Base-by-base conservation (phyloP, 2,329 filamentous ascomycete genomes). In the Nemania bipapillata region DNA sequence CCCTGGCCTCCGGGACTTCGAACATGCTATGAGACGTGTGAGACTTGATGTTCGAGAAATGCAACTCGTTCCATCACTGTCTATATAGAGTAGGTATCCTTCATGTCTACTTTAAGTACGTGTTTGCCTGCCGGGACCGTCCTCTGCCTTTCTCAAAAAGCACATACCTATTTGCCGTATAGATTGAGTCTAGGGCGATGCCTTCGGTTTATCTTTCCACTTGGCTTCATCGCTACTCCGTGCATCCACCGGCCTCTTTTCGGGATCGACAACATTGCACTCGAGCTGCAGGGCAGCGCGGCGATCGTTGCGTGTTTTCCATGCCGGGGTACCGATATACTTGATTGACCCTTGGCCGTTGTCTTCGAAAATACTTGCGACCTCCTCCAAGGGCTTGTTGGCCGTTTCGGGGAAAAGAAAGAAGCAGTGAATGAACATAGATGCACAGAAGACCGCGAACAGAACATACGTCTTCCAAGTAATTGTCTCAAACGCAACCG, bases 351-450 rank as follows among this genome's bases (percentile, higher is more conserved):
- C 79, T 1, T 78, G 79, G 61, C 72, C 73, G 26, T 72, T 73
- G 71, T 81, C 76, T 69, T 83, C 81, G 63, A 87, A 86, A 62
- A 86, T 83, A 47, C 78, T 77, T 56, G 84, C 83, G 1, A 86
- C 82, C 70, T 87, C 86, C 70, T 88, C 86, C 1, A 88, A 80
- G 0, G 84, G 84, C 79, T 86, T 87, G 60, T 85, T 84, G 26
- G 82, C 81, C 0, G 86, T 89, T 76, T 89, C 86, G 0, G 86
- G 86, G 78, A 88, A 89, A 56, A 84, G 73, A 72, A 89, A 87
- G 75, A 84, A 84, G 30, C 83, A 82, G 72, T 87, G 84, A 60
- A 84, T 73, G 63, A 85, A 84, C 78, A 85, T 85, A 42, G 77
- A 72, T n/a, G 80, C 79, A 72, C 84, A 85, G 76, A 86, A 86